Evolutionary conservation across 2,329 filamentous ascomycete genomes (phyloP).

Genomic region (Emericellopsis atlantica): DNA sequence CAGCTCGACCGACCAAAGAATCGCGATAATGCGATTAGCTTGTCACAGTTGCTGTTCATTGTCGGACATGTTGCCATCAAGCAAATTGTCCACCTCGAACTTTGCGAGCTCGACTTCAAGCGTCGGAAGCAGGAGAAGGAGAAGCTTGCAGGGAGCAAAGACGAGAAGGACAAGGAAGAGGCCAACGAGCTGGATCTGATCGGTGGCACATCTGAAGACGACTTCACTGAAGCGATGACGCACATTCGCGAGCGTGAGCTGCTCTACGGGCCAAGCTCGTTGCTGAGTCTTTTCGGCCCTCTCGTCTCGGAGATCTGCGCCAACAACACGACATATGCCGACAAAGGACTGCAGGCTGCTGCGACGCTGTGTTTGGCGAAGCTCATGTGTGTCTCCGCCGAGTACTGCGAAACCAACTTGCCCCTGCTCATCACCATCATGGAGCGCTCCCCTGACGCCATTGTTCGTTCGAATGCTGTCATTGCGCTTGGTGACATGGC

Average conservation of each 20-base stretch:
- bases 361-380: conserved; percentile 93
- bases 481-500: conserved; percentile 98
- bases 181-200: conserved; percentile 92
- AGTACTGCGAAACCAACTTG: conserved; percentile 91
- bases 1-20: conserved; percentile 31
- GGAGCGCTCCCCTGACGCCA: conserved; percentile 84
- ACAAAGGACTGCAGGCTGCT: conserved; percentile 81
- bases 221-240: conserved; percentile 77
- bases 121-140: conserved; percentile 85
- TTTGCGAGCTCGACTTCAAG: conserved; percentile 98
- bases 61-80: conserved; percentile 97
- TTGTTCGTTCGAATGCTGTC: conserved; percentile 89
- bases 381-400: conserved; percentile 94
- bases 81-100: conserved; percentile 93
- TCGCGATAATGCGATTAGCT: conserved; percentile 56
- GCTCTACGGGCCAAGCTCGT: conserved; percentile 67
- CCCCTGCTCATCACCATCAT: conserved; percentile 95
- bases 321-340: conserved; percentile 84
- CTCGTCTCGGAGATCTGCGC: conserved; percentile 88
- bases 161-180: conserved; percentile 46
- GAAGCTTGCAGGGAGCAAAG: conserved; percentile 41
- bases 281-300: conserved; percentile 84
- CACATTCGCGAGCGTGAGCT: conserved; percentile 77
- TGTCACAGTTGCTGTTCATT: conserved; percentile 88
- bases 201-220: conserved; percentile 87